phyloP scores from a whole-genome alignment of 768 basidiomycete species.

The Agrocybe pediades region DNA sequence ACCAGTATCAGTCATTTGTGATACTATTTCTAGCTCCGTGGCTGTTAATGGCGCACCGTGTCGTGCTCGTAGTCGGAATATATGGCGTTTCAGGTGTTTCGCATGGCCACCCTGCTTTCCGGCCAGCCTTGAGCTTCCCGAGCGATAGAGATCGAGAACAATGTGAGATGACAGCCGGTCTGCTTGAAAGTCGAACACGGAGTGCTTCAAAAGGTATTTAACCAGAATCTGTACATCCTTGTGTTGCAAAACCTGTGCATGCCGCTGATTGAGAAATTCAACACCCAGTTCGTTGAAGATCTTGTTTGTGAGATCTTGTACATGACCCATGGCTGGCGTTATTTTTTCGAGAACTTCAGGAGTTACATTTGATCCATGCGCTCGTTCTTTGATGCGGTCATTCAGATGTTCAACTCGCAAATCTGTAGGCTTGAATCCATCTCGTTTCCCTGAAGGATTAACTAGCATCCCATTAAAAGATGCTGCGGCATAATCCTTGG shows the following conservation, averaged over 20 bases:
- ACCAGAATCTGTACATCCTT: constrained; percentile 17
- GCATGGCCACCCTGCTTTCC: constrained; percentile 11
- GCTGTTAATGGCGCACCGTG: no score
- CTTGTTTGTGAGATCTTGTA: constrained; percentile 15
- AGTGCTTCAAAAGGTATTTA: constrained; percentile 8
- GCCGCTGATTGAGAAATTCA: constrained; percentile 16
- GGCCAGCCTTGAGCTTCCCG: constrained; percentile 1
- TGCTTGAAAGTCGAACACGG: constrained; percentile 5
- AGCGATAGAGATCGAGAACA: constrained; percentile 6
- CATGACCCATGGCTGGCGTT: constrained; percentile 22
- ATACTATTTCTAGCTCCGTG: no score
- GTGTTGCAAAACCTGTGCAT: constrained; percentile 20
- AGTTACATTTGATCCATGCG: constrained; percentile 21
- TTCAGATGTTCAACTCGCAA: constrained; percentile 27
- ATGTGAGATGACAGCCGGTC: neutral
- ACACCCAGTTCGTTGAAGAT: constrained; percentile 20
- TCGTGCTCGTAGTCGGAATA: constrained; percentile 3
- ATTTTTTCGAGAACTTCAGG: constrained; percentile 21
- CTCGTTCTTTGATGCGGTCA: constrained; percentile 20
- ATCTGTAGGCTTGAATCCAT: constrained; percentile 22
- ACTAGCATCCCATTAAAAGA: constrained; percentile 21
- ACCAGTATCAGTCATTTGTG: neutral
- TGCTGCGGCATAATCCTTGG: constrained; percentile 16
- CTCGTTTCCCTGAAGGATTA: constrained; percentile 17
- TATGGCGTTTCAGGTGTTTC: constrained; percentile 13